These are phyloP conservation scores for Nicotiana attenuata DNA, from an alignment of 257 asterid species.

Conservation along the genomic window DNA sequence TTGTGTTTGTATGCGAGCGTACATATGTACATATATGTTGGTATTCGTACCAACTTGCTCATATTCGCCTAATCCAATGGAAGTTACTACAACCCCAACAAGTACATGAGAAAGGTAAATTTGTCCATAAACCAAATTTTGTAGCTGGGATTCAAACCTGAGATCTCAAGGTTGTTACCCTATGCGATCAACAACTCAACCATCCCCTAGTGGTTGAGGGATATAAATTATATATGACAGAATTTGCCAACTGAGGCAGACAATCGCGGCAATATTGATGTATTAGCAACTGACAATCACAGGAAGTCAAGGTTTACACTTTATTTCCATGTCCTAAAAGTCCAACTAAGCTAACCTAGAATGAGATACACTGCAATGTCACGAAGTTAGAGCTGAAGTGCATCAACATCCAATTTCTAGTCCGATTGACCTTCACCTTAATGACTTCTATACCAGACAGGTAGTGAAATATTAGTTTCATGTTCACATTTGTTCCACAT, in stretches of 20 bases:
- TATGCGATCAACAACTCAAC: not conserved
- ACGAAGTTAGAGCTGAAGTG: not conserved
- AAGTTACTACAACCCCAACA: not conserved
- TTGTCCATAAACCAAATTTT: not conserved
- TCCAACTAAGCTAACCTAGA: not conserved
- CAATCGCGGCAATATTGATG: not conserved
- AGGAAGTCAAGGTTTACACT: not conserved
- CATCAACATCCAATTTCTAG: not conserved
- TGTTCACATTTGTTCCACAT: not conserved
- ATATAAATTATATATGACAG: not conserved
- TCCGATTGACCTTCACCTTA: not conserved
- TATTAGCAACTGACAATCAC: not conserved
- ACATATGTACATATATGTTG: not conserved
- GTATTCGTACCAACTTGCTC: not conserved
- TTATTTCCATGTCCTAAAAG: not conserved
- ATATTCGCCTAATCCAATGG: not conserved
- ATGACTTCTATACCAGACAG: not conserved
- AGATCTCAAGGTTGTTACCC: not conserved
- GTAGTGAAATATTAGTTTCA: not conserved
- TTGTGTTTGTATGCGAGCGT: not conserved
- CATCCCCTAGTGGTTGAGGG: not conserved
- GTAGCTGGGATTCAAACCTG: not conserved
- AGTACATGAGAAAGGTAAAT: not conserved
- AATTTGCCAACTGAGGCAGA: not conserved
- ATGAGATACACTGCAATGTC: not conserved